Base-by-base conservation (phyloP, 306 rosid genomes). In the Pyrus communis region DNA sequence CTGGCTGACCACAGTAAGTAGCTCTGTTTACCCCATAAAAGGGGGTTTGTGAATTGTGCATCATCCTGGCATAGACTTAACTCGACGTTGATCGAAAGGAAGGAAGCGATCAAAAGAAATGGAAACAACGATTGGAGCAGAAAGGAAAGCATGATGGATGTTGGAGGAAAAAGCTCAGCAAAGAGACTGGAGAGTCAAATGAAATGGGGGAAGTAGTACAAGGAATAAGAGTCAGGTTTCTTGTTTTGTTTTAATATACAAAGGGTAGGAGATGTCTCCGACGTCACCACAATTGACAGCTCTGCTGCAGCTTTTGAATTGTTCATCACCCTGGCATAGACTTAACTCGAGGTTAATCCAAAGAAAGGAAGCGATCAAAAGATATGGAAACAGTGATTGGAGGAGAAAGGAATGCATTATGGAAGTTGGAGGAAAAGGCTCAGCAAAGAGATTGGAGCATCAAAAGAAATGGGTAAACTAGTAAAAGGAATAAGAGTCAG, bases 1-100 rank as follows among this genome's bases (percentile, higher is more conserved):
- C 52, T 0, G 81, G 76, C 40, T 11, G 58, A 11, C 84, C 84
- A 19, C 84, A 81, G 28, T 55, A 42, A 1, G 12, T 28, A 14
- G 74, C n/a, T 9, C 84, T 70, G 4, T 64, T 57, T 1, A 4
- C 18, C 18, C 84, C 84, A 81, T 74, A 81, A 23, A 81, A 81
- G 0, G 81, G 84, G 30, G 19, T 9, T 49, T 30, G 10, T 0
- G 35, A 4, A 77, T 4, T 68, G 28, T 66, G 31, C 0, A 64
- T 64, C 68, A 27, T 4, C 22, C 7, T n/a, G 46, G 23, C 51
- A 4, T 11, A 69, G 30, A 59, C 19, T 40, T 0, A 17, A 7
- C 30, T 3, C 71, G 13, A 40, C 0, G 4, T 49, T 33, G 58
- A 40, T 71, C n/a, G 12, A 55, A 18, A 64, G 43, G 11, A 63